These are phyloP conservation scores for Pseudoneurospora amorphoporcata DNA, from an alignment of 495 filamentous ascomycete genomes.

Conservation along the genomic window DNA sequence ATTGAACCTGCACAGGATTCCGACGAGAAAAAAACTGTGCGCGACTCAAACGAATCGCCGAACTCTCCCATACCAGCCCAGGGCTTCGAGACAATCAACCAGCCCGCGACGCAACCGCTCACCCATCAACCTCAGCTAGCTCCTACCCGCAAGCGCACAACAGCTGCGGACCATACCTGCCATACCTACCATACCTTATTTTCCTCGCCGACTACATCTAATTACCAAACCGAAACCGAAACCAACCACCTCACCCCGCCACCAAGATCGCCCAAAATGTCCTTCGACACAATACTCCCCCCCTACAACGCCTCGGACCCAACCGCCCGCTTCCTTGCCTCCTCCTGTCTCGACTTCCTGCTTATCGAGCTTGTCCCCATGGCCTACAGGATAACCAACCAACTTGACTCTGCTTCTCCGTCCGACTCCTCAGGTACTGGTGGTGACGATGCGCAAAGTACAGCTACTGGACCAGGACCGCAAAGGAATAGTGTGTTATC, in stretches of 20 bases:
- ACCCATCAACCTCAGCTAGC: not conserved
- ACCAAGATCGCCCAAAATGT: constrained; percentile 40
- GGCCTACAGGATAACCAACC: constrained; percentile 66
- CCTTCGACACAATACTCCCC: constrained; percentile 61
- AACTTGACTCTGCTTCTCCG: constrained; percentile 32
- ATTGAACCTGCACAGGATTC: not conserved
- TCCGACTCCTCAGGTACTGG: not conserved
- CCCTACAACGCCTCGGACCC: constrained; percentile 68
- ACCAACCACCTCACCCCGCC: not conserved
- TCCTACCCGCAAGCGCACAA: not conserved
- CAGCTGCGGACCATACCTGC: not conserved
- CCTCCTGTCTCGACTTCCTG: constrained; percentile 81
- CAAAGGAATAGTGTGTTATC: not conserved
- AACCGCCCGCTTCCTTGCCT: constrained; percentile 61
- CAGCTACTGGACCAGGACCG: not conserved
- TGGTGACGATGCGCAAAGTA: not conserved
- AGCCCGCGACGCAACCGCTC: not conserved
- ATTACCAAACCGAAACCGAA: not conserved
- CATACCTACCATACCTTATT: too few relatives aligned
- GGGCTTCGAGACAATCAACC: not conserved
- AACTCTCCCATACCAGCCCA: not conserved
- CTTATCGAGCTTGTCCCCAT: constrained; percentile 95
- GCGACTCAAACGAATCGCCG: not conserved
- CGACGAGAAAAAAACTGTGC: not conserved
- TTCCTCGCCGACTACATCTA: too few relatives aligned